Percentiles rank a stretch among this genome's conserved stretches.
These are phyloP conservation scores for Yamadazyma insecticola DNA, from an alignment of 805 yeast genomes.

Conservation along the genomic window DNA sequence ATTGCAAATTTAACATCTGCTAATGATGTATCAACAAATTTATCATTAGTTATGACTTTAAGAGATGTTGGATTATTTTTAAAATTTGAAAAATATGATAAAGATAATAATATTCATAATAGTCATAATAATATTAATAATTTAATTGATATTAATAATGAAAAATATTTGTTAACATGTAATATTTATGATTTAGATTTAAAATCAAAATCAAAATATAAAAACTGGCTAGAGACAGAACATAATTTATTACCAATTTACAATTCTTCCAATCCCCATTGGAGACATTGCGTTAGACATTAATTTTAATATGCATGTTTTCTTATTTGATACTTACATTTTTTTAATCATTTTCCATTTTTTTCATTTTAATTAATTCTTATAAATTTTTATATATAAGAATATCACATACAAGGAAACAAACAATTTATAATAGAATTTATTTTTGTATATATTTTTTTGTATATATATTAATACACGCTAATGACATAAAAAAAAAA, in stretches of 20 bases:
- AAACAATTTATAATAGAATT: too few species aligned
- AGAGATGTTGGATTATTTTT: conserved; percentile 55
- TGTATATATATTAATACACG: neutral
- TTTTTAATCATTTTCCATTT: too few species aligned
- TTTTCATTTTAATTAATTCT: too few species aligned
- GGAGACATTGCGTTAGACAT: conserved; percentile 24
- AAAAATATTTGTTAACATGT: conserved; percentile 28
- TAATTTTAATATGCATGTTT: too few species aligned
- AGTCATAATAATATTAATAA: conserved; percentile 25
- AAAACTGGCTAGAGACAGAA: conserved; percentile 45
- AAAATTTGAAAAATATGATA: conserved; percentile 29
- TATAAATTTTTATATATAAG: too few species aligned
- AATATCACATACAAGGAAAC: too few species aligned
- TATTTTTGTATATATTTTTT: neutral
- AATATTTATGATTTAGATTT: conserved; percentile 47
- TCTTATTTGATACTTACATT: too few species aligned
- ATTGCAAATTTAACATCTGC: conserved; percentile 24
- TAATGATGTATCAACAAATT: conserved; percentile 36
- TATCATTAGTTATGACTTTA: conserved; percentile 46
- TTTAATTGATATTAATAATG: conserved; percentile 19
- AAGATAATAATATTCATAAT: conserved; percentile 22
- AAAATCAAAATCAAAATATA: conserved; percentile 40
- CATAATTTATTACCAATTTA: conserved; percentile 26
- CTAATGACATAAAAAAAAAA: neutral
- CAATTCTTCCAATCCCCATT: conserved; percentile 24